Evolutionary conservation across 768 basidiomycete genomes (phyloP).

Genomic region (Hygrophoropsis aurantiaca): DNA sequence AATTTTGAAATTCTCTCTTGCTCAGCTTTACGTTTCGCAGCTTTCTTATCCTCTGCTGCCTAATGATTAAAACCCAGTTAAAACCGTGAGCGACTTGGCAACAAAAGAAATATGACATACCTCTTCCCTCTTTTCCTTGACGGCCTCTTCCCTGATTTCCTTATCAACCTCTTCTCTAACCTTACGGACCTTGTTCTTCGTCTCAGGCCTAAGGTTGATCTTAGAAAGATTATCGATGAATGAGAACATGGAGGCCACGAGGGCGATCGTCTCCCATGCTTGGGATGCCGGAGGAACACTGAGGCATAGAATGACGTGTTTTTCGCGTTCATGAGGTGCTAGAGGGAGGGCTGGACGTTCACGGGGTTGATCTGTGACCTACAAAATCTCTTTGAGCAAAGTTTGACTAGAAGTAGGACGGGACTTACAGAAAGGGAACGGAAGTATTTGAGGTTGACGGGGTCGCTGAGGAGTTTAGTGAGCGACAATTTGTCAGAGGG

Average conservation of each 20-base stretch:
- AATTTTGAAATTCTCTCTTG: slow-evolving; percentile 72
- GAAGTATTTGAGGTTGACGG: slow-evolving; percentile 72
- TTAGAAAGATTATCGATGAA: slow-evolving; percentile 69
- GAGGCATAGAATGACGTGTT: slow-evolving; percentile 75
- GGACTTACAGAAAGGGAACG: slow-evolving; percentile 75
- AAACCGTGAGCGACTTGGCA: background rate
- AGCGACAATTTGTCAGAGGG: slow-evolving; percentile 49
- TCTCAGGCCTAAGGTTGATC: slow-evolving; percentile 75
- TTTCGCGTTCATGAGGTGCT: slow-evolving; percentile 52
- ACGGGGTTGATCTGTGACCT: slow-evolving; percentile 86
- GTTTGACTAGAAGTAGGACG: background rate
- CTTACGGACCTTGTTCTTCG: slow-evolving; percentile 72
- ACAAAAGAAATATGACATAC: slow-evolving; percentile 31
- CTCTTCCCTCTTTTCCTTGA: slow-evolving; percentile 71
- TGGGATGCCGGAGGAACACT: slow-evolving; percentile 49
- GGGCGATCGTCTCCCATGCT: slow-evolving; percentile 48
- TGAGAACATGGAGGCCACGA: slow-evolving; percentile 70
- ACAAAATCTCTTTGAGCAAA: slow-evolving; percentile 5
- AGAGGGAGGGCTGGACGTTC: slow-evolving; percentile 59
- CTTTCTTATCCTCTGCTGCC: slow-evolving; percentile 66
- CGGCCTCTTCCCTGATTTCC: slow-evolving; percentile 64
- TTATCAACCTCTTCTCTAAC: slow-evolving; percentile 71
- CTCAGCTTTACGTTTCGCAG: slow-evolving; percentile 71
- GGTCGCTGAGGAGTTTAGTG: slow-evolving; percentile 57
- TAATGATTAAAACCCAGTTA: slow-evolving; percentile 18